Base-by-base conservation (phyloP, 2,329 filamentous ascomycete species). In the Cladorrhinum sp. region DNA sequence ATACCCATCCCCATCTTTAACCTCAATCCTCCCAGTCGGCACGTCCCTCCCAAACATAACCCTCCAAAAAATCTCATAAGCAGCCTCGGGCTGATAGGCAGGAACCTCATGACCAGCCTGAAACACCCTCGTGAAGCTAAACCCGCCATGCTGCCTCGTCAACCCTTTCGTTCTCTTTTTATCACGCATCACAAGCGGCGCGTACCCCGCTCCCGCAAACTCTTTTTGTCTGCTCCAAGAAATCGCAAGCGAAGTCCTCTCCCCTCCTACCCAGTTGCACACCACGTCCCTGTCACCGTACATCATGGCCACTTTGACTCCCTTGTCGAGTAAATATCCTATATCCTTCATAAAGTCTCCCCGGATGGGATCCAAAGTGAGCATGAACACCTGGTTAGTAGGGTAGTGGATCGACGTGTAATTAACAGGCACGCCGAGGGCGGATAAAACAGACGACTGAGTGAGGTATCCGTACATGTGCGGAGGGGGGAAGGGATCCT, bases 1-100 rank as follows among this genome's bases (percentile, higher is more conserved):
- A 36, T 59, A 62, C 30, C 33, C 53, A 14, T 24, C 28, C 10
- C 8, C 33, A 14, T n/a, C 53, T 2, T 20, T 33, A 16, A 23
- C 33, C 30, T 30, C 16, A 8, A 28, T 9, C 9, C 9, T 28
- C 26, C 60, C 60, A 4, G 57, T 62, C 3, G 60, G 51, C 12
- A 62, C 57, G 12, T 62, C 60, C 30, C 28, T 56, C 3, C 57
- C 21, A 20, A 53, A 39, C 42, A 59, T 26, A 1, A 24, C 48
- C 16, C 60, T 20, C 23, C 39, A 21, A 39, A 56, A 60, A 4
- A 56, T 51, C 28, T 49, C 26, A 7, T 39, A 57, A n/a, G 53
- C 51, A n/a, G 52, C 42, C 26, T 60, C 36, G 1, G 36, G 36
- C 12, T 51, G 52, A 20, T 60, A 60, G 18, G 55, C 55, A 23